Conservation (phyloP, 2,329 filamentous ascomycete species). For the Talaromyces sp. region DNA sequence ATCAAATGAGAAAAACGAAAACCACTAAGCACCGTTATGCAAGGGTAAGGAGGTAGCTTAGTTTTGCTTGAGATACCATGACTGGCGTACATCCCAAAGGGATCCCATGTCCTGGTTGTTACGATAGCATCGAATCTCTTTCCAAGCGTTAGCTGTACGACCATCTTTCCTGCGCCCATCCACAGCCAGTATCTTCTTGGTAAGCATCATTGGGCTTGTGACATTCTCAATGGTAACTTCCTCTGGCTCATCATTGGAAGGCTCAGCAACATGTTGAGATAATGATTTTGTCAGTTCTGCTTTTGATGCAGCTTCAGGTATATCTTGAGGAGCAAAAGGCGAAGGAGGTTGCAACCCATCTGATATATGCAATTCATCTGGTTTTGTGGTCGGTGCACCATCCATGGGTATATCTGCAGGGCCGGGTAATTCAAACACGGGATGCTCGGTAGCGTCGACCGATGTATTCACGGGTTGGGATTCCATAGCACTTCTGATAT, state of each 20-base stretch:
- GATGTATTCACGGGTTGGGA: background rate
- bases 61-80: conserved; percentile 38
- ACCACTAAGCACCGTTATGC: background rate
- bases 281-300: background rate
- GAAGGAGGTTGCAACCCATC: background rate
- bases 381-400: background rate
- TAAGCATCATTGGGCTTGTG: conserved; percentile 31
- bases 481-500: background rate
- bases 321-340: background rate
- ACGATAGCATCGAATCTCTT: conserved; percentile 45
- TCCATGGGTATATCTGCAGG: background rate
- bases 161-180: conserved; percentile 42
- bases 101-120: conserved; percentile 52
- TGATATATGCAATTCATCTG: background rate
- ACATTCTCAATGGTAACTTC: conserved; percentile 36
- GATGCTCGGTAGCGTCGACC: background rate
- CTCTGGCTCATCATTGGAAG: background rate
- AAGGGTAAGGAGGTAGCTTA: conserved; percentile 5
- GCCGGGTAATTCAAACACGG: background rate
- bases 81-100: conserved; percentile 48
- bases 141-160: conserved; percentile 46
- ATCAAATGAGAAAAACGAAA: background rate
- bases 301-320: background rate
- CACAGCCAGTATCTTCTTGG: conserved; percentile 39
- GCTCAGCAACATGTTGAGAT: background rate